phyloP scores from a whole-genome alignment of 2,329 filamentous ascomycete species.

The Beauveria brongniartii region DNA sequence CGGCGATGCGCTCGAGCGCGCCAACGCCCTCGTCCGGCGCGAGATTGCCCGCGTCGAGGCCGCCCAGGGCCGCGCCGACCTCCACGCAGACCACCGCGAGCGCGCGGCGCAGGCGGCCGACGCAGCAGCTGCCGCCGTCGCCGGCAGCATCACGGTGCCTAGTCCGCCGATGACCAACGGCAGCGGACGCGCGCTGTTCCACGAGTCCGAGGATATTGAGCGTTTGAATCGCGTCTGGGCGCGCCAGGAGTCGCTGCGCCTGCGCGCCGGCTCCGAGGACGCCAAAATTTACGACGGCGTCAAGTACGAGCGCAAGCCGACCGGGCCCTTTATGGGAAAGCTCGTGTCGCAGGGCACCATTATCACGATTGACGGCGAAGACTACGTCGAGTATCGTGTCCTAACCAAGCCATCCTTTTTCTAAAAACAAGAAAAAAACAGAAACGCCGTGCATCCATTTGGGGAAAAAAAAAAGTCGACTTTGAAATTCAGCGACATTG shows the following conservation, averaged over 20 bases:
- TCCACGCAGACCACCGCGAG: conserved; percentile 36
- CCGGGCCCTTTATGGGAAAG: conserved; percentile 53
- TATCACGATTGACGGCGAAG: conserved; percentile 57
- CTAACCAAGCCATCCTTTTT: conserved; percentile 57
- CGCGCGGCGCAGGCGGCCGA: conserved; percentile 25
- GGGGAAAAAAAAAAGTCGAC: background rate
- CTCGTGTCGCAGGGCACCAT: conserved; percentile 55
- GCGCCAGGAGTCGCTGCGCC: conserved; percentile 41
- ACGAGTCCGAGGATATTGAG: conserved; percentile 40
- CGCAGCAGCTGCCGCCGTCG: conserved; percentile 19
- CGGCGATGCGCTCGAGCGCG: conserved; percentile 32
- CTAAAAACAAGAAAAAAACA: conserved; percentile 20
- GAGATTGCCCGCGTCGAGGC: conserved; percentile 46
- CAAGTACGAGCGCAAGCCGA: conserved; percentile 55
- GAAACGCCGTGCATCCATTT: background rate
- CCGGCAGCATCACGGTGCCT: conserved; percentile 12
- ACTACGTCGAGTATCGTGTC: conserved; percentile 59
- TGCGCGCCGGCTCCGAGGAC: conserved; percentile 37
- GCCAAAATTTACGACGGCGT: conserved; percentile 51
- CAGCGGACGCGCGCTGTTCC: conserved; percentile 26
- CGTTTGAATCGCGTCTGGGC: conserved; percentile 49
- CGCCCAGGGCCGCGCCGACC: conserved; percentile 42
- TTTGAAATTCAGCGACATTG: conserved; percentile 2
- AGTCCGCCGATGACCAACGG: conserved; percentile 18
- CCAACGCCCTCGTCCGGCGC: conserved; percentile 40